These are phyloP conservation scores for Fusarium sp. DNA, from an alignment of 2,329 filamentous ascomycete species.

Conservation along the genomic window DNA sequence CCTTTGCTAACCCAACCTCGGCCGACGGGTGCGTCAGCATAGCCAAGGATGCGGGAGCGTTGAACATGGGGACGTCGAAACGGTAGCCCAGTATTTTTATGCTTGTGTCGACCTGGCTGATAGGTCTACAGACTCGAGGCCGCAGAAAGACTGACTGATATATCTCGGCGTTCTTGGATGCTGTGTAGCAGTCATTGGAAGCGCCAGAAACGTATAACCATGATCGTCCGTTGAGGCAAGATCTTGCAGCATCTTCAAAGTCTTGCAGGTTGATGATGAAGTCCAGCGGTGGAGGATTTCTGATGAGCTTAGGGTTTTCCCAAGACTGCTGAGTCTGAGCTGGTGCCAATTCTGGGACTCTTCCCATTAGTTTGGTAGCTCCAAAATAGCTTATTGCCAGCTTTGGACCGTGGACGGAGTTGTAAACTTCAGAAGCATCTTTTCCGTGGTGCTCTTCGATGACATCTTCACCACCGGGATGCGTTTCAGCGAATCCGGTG, in stretches of 20 bases:
- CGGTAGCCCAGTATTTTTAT: neutral
- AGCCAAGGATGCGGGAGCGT: neutral
- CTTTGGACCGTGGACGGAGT: neutral
- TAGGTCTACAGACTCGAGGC: neutral
- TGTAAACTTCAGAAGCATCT: neutral
- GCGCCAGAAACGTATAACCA: neutral
- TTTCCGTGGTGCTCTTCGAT: neutral
- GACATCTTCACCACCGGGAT: neutral
- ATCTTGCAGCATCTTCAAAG: neutral
- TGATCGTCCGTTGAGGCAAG: neutral
- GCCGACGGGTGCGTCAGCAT: neutral
- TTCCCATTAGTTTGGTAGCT: accelerated
- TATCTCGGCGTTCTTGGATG: neutral
- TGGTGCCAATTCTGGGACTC: neutral
- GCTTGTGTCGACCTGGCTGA: neutral
- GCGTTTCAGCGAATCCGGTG: neutral
- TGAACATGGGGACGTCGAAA: neutral
- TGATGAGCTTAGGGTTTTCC: neutral
- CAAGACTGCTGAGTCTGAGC: neutral
- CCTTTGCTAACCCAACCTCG: neutral
- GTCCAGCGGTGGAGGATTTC: accelerated
- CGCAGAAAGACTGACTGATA: neutral
- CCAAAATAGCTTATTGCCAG: neutral
- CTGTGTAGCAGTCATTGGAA: neutral
- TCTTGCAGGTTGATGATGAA: neutral